phyloP scores from a whole-genome alignment of 306 rosid species.

The Sechiopsis laciniata region DNA sequence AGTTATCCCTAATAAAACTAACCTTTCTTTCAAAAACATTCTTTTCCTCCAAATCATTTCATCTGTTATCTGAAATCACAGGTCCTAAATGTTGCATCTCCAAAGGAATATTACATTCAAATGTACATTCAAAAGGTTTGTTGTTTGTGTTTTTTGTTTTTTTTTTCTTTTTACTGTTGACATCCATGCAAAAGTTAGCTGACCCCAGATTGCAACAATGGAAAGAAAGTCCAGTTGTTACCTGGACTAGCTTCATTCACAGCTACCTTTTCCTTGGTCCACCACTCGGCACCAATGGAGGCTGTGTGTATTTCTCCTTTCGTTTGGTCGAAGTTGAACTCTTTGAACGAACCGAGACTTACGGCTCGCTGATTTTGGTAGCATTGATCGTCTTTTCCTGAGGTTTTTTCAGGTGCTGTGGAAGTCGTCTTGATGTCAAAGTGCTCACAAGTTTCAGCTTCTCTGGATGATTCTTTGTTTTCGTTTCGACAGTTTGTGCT shows the following conservation, averaged over 20 bases:
- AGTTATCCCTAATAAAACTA: slow-evolving; percentile 51
- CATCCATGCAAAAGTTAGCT: slow-evolving; percentile 26
- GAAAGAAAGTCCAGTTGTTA: slow-evolving; percentile 65
- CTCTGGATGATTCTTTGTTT: slow-evolving; percentile 35
- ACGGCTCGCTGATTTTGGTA: slow-evolving; percentile 58
- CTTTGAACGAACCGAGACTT: slow-evolving; percentile 61
- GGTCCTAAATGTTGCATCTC: slow-evolving; percentile 26
- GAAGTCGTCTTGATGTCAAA: slow-evolving; percentile 36
- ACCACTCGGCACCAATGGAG: slow-evolving; percentile 61
- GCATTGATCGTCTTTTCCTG: slow-evolving; percentile 44
- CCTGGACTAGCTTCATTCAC: slow-evolving; percentile 48
- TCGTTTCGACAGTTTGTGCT: slow-evolving; percentile 37
- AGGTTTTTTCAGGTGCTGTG: slow-evolving; percentile 32
- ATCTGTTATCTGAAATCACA: slow-evolving; percentile 2
- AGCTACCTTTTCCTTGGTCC: slow-evolving; percentile 48
- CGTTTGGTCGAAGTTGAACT: slow-evolving; percentile 76
- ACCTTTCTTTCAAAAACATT: slow-evolving; percentile 22
- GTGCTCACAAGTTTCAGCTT: slow-evolving; percentile 30
- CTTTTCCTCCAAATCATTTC: slow-evolving; percentile 6
- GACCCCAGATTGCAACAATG: slow-evolving; percentile 59
- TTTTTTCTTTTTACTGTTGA: not conserved
- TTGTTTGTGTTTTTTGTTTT: slow-evolving; percentile 1
- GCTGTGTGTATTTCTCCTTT: slow-evolving; percentile 53
- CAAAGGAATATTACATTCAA: slow-evolving; percentile 31
- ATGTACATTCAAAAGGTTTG: slow-evolving; percentile 39